Conservation (phyloP, 768 basidiomycete genomes). For the Boletales sp. region DNA sequence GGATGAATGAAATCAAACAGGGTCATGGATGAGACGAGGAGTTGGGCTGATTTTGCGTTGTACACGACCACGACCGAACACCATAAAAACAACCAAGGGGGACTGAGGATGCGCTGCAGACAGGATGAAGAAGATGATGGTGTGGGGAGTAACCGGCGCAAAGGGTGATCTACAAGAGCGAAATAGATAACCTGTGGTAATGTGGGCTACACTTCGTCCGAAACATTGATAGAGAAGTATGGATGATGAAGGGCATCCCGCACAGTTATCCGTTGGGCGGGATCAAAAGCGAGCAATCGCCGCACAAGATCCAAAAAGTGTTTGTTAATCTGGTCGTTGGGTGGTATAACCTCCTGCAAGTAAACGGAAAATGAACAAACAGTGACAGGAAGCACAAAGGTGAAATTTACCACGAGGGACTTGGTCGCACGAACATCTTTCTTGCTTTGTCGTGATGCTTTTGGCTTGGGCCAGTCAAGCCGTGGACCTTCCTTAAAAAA, state of each 20-base stretch:
- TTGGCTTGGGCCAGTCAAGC: slow-evolving; percentile 90
- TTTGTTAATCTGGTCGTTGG: slow-evolving; percentile 66
- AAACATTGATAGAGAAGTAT: slow-evolving; percentile 71
- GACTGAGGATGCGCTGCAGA: slow-evolving; percentile 19
- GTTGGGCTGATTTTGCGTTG: slow-evolving; percentile 30
- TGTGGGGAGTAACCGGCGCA: slow-evolving; percentile 18
- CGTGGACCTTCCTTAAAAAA: slow-evolving; percentile 86
- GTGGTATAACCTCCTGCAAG: slow-evolving; percentile 77
- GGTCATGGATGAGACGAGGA: slow-evolving; percentile 24
- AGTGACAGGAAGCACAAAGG: not conserved
- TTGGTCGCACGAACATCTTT: slow-evolving; percentile 91
- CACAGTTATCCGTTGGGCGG: slow-evolving; percentile 82
- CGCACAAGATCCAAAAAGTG: slow-evolving; percentile 87
- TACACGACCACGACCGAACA: slow-evolving; percentile 36
- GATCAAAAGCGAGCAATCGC: slow-evolving; percentile 87
- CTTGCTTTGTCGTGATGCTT: slow-evolving; percentile 84
- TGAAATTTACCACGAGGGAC: slow-evolving; percentile 59
- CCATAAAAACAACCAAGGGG: slow-evolving; percentile 34
- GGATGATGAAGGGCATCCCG: slow-evolving; percentile 84
- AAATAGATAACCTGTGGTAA: slow-evolving; percentile 34
- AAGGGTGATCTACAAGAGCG: slow-evolving; percentile 31
- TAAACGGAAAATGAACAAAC: slow-evolving; percentile 3
- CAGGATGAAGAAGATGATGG: slow-evolving; percentile 22
- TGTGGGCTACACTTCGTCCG: slow-evolving; percentile 58
- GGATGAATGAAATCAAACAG: slow-evolving; percentile 25